These are phyloP conservation scores for Kwoniella pini DNA, from an alignment of 768 basidiomycete species.

Conservation along the genomic window DNA sequence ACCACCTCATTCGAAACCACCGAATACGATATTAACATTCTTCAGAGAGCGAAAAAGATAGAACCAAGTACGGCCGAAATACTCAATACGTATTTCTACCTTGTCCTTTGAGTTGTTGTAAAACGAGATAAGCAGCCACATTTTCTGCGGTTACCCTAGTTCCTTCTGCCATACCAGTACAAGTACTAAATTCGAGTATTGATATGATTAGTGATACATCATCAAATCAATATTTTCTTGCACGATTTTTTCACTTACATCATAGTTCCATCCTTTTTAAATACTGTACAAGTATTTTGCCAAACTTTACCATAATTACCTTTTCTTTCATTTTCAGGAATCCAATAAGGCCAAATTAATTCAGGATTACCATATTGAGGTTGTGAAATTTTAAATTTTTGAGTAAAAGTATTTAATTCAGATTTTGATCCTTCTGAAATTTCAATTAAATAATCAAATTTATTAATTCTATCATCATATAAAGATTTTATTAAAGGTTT, in stretches of 20 bases:
- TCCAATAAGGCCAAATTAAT: conserved; percentile 8
- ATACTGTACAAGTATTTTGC: conserved; percentile 1
- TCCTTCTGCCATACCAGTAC: background rate
- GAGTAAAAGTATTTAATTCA: conserved; percentile 2
- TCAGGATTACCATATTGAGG: background rate
- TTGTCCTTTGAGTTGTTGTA: conserved; percentile 10
- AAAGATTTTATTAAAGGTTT: background rate
- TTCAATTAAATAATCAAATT: background rate
- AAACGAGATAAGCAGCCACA: conserved; percentile 14
- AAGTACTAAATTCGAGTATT: background rate
- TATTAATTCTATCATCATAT: background rate
- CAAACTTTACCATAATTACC: conserved; percentile 11
- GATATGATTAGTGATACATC: too few relatives aligned
- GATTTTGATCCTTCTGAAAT: conserved; percentile 4
- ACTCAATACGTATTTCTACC: too few relatives aligned
- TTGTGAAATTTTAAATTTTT: background rate
- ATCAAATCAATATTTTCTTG: too few relatives aligned
- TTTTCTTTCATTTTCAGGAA: background rate
- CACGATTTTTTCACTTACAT: conserved; percentile 13
- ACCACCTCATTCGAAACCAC: too few relatives aligned
- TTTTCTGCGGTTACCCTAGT: conserved; percentile 8
- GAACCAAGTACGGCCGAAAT: too few relatives aligned
- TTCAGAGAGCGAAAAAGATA: too few relatives aligned
- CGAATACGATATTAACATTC: too few relatives aligned
- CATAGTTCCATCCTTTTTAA: background rate